Evolutionary conservation across 1,284 basidiomycete species (phyloP).

Genomic region (Limonomyces culmigenus): DNA sequence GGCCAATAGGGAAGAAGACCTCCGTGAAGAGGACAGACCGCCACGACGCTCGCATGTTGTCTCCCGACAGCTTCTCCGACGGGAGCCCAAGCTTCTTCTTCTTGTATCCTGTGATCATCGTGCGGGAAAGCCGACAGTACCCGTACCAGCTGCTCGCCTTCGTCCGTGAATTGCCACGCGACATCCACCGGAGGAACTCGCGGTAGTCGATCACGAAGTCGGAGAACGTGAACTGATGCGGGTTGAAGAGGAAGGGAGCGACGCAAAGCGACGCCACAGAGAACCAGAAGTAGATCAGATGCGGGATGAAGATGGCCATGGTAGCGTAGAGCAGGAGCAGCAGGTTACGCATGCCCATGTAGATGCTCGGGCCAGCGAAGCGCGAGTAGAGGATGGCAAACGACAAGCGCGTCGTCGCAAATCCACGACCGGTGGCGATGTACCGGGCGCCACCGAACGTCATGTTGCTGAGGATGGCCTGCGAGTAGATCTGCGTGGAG

Average conservation of each 20-base stretch:
- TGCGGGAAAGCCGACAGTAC: constrained; percentile 88
- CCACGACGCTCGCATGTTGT: constrained; percentile 84
- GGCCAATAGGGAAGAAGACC: constrained; percentile 67
- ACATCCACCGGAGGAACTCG: constrained; percentile 97
- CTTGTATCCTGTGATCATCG: constrained; percentile 96
- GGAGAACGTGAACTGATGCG: constrained; percentile 89
- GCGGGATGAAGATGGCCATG: constrained; percentile 81
- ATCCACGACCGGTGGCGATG: constrained; percentile 93
- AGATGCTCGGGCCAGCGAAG: constrained; percentile 95
- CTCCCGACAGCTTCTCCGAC: constrained; percentile 86
- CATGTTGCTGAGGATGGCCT: constrained; percentile 88
- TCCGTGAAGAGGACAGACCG: constrained; percentile 74
- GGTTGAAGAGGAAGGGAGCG: constrained; percentile 94
- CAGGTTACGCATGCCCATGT: constrained; percentile 89
- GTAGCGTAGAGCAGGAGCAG: constrained; percentile 80
- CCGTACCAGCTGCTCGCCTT: constrained; percentile 98
- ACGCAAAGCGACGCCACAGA: constrained; percentile 83
- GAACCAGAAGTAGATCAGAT: constrained; percentile 95
- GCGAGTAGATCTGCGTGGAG: constrained; percentile 92
- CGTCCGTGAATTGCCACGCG: constrained; percentile 84
- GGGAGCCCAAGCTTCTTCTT: constrained; percentile 94
- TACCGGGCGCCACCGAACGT: constrained; percentile 93
- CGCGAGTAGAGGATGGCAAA: constrained; percentile 94
- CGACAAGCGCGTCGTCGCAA: constrained; percentile 86
- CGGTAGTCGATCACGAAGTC: constrained; percentile 98